phyloP scores from a whole-genome alignment of 768 basidiomycete species.

The Boletellus ananiceps region DNA sequence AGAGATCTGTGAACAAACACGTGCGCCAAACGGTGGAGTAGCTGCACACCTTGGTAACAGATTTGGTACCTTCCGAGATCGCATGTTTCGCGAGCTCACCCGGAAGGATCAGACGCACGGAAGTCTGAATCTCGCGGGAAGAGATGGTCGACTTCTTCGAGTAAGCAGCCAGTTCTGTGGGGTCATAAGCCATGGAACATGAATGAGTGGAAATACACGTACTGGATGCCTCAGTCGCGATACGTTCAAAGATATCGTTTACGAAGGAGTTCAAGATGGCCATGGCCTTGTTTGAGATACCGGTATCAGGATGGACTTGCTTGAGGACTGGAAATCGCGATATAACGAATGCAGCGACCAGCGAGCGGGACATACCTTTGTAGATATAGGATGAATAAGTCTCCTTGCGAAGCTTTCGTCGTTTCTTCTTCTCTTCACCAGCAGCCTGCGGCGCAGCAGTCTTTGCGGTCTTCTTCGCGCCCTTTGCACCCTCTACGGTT shows the following conservation, averaged over 20 bases:
- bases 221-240: constrained; percentile 89
- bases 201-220: constrained; percentile 19
- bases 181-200: neutral
- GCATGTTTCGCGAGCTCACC: constrained; percentile 83
- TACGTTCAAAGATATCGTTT: constrained; percentile 94
- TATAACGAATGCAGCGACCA: neutral
- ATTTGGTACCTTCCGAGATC: constrained; percentile 86
- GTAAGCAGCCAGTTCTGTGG: constrained; percentile 86
- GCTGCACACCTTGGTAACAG: constrained; percentile 72
- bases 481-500: constrained; percentile 52
- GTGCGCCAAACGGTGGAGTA: neutral
- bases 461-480: constrained; percentile 72
- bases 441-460: constrained; percentile 50
- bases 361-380: constrained; percentile 52
- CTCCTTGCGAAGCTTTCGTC: constrained; percentile 82
- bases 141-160: constrained; percentile 99
- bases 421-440: constrained; percentile 82
- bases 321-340: constrained; percentile 63
- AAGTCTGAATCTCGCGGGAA: constrained; percentile 96
- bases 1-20: constrained; percentile 11
- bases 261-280: constrained; percentile 95
- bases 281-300: constrained; percentile 99
- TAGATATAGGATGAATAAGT: constrained; percentile 93
- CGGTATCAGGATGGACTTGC: constrained; percentile 97
- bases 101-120: constrained; percentile 94